Evolutionary conservation across 305 asterid genomes (phyloP), one percentile per base, ranked within the genome.

Genomic region (Coffea humblotiana): DNA sequence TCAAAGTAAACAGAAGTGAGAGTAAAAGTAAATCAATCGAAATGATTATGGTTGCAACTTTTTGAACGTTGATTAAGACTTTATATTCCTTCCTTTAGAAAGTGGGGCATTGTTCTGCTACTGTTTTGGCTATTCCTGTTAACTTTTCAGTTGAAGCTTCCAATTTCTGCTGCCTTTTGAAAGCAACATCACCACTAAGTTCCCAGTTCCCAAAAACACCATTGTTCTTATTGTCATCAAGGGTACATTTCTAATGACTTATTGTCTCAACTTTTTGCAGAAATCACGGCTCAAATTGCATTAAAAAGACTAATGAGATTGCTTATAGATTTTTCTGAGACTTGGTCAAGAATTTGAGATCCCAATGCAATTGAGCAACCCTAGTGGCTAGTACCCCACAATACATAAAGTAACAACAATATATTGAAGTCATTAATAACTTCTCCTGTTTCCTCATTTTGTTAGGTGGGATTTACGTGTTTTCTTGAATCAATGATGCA

Each of bases 211-310:
- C 49, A 32, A 67, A 65, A 67, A 40, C 43, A 29, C 49, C 21
- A 16, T 67, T 67, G 45, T 67, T 67, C 72, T 67, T 35, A 37
- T 16, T 67, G 49, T 67, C 66, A 48, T 14, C 66, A 15, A 80
- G 47, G 27, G 32, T 32, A 40, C 25, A 29, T 29, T 65, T 49
- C 45, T 29, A 13, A 32, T 56, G 68, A 65, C 86, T 8, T 61
- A 47, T 16, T 75, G 79, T 65, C 72, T 37, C 35, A 63, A 52
- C 82, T 77, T 79, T 80, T 80, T 77, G 86, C 86, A 54, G 79
- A 81, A 78, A 61, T 79, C 77, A 72, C 83, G 81, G 63, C 76
- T 27, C 23, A 68, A 75, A 78, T 75, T 82, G 88, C 84, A 88
- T 86, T 80, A 14, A n/a, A 80, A 82, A 77, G 85, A 64, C 14